Base-by-base conservation (phyloP, 257 asterid species). In the Solanum pimpinellifolium region DNA sequence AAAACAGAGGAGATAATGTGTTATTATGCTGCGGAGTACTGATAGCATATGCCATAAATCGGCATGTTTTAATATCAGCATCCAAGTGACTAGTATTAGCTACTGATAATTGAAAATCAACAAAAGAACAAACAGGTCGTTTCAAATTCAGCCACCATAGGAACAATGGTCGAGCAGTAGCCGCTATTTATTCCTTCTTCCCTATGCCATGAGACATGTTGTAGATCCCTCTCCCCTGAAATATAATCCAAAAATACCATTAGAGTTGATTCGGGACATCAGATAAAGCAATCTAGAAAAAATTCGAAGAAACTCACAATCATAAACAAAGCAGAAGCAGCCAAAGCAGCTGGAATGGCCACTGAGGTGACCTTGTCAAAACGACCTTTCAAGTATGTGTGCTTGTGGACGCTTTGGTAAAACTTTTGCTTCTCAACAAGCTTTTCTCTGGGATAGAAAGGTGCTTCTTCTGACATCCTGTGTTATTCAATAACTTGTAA, bases 201-300 rank as follows among this genome's bases (percentile, higher is more conserved):
- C 88, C 87, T n/a, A 52, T 44, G 70, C 90, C 90, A 59, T 86
- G 84, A 46, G 90, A 85, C 90, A 88, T 77, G 59, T 88, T 88
- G 83, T 85, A 88, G 76, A 88, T 88, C 68, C 91, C 91, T 83
- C 88, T 87, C 59, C 89, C 89, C 91, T 86, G 86, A 81, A 80
- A 86, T 70, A 73, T 41, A 69, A 46, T 46, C 23, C 80, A 46
- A 52, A 70, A 39, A 47, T 56, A 47, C 47, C 6, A 31, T 77
- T 29, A 52, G 31, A 66, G 73, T 42, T 21, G 35, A 87, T 81
- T 68, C 87, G 49, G 25, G 77, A 33, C 16, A 7, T 21, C 13
- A n/a, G 35, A 42, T 83, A 42, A 83, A 16, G 41, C n/a, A 35
- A 83, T 37, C 44, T 25, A 35, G 59, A 37, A 74, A 82, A 74